phyloP scores from a whole-genome alignment of 192 early-diverging fungal genomes.

The Spinellus fusiger region DNA sequence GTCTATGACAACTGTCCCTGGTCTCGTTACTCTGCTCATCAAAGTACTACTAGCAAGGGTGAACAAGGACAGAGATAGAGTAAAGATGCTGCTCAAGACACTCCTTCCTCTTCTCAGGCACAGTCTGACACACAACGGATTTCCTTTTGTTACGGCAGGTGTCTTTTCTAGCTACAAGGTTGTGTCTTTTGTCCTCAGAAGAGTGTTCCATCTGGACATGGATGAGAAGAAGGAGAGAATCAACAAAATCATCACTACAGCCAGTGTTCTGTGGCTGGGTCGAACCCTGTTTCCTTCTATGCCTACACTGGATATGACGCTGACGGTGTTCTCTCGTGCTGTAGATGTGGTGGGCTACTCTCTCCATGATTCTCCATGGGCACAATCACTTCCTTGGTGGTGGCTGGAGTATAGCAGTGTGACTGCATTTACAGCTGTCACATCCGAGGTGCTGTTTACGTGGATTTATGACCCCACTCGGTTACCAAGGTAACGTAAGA shows the following conservation, averaged over 20 bases:
- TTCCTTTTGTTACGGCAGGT: constrained; percentile 23
- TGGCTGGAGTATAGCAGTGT: constrained; percentile 43
- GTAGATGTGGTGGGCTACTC: constrained; percentile 42
- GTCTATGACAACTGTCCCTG: constrained; percentile 19
- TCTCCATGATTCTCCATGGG: constrained; percentile 10
- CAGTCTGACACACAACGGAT: constrained; percentile 22
- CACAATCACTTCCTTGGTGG: constrained; percentile 38
- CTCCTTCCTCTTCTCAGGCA: constrained; percentile 1
- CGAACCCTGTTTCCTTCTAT: constrained; percentile 22
- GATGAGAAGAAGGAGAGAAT: neutral
- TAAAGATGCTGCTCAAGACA: neutral
- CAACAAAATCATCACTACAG: constrained; percentile 32
- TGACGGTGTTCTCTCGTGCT: constrained; percentile 50
- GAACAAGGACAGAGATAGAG: neutral
- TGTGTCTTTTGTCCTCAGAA: neutral
- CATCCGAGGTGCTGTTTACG: constrained; percentile 58
- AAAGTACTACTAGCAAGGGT: neutral
- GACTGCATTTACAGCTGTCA: constrained; percentile 41
- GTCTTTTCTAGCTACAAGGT: constrained; percentile 18
- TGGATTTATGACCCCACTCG: constrained; percentile 53
- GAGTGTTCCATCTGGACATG: constrained; percentile 3
- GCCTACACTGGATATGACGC: constrained; percentile 45
- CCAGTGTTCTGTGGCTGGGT: constrained; percentile 36
- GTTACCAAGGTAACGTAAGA: constrained; percentile 49
- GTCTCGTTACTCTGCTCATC: constrained; percentile 7